Base-by-base conservation (phyloP, 331 rosid genomes). In the Acacia concinna region DNA sequence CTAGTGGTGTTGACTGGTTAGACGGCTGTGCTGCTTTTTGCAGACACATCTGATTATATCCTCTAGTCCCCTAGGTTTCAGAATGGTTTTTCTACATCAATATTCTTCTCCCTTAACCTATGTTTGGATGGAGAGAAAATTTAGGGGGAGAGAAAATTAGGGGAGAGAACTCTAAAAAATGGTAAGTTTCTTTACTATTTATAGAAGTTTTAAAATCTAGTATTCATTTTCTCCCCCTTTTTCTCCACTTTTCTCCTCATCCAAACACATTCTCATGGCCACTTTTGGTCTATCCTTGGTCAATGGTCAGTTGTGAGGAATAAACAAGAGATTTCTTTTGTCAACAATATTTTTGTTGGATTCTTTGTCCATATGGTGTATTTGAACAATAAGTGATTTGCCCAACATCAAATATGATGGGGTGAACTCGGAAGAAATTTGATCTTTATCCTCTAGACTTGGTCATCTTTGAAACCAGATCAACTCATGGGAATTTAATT, bases 231-330 rank as follows among this genome's bases (percentile, higher is more conserved):
- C n/a, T n/a, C n/a, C n/a, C n/a, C n/a, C n/a, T n/a, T n/a, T n/a
- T n/a, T n/a, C n/a, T n/a, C n/a, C n/a, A n/a, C n/a, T n/a, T n/a
- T n/a, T n/a, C n/a, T n/a, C n/a, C n/a, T n/a, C n/a, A n/a, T n/a
- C n/a, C n/a, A n/a, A n/a, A n/a, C n/a, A n/a, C n/a, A n/a, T n/a
- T n/a, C n/a, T 47, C 46, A 8, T 66, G 46, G 57, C 43, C 38
- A 43, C 21, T 84, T 76, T 57, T 81, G 76, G 54, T 38, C 83
- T 31, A 25, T 72, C 67, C 68, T 73, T 60, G 73, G 76, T 73
- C 82, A 66, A 35, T 73, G 77, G 82, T 73, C 56, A 18, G 35
- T 75, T 70, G 80, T 56, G 40, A 67, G 18, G 65, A 51, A 52
- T 34, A 52, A n/a, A 51, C 21, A 35, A 0, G 65, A 51, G 47